Percentiles rank a stretch among this genome's conserved stretches.
These are phyloP conservation scores for Poteriospumella lacustris DNA, from an alignment of 108 stramenopile species.

Conservation along the genomic window DNA sequence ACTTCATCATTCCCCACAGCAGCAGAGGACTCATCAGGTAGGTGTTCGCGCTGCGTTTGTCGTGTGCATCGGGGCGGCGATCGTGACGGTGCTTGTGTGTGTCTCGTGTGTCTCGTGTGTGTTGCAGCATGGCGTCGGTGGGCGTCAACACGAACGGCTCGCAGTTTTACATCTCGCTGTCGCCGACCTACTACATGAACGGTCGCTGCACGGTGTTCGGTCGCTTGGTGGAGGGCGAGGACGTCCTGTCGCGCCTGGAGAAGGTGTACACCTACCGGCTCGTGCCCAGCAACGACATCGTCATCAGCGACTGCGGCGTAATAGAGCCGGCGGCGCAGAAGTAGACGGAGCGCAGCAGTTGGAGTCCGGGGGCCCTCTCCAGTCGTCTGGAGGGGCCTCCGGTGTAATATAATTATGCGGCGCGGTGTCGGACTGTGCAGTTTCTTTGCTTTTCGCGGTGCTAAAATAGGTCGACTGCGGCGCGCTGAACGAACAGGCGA, in stretches of 20 bases:
- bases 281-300: background rate
- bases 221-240: background rate
- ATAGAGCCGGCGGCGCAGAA: too few species aligned
- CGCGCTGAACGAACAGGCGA: too few species aligned
- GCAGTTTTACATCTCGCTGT: slow-evolving; percentile 23
- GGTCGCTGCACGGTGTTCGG: slow-evolving; percentile 22
- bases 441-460: too few species aligned
- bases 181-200: background rate
- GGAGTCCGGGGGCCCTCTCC: too few species aligned
- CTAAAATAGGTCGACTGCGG: too few species aligned
- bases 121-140: slow-evolving; percentile 6
- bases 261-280: background rate
- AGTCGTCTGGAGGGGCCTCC: too few species aligned
- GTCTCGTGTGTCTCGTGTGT: background rate
- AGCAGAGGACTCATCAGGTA: background rate
- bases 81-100: too few species aligned
- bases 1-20: slow-evolving; percentile 22
- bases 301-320: background rate
- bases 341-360: too few species aligned
- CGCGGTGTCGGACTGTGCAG: too few species aligned
- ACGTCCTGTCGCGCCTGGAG: background rate
- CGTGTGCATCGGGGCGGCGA: background rate
- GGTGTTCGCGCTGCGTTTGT: background rate
- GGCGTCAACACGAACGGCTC: slow-evolving; percentile 21
- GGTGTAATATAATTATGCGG: too few species aligned